These are phyloP conservation scores for Vairimorpha necatrix DNA, from an alignment of 371 early-diverging fungal genomes.

Conservation along the genomic window DNA sequence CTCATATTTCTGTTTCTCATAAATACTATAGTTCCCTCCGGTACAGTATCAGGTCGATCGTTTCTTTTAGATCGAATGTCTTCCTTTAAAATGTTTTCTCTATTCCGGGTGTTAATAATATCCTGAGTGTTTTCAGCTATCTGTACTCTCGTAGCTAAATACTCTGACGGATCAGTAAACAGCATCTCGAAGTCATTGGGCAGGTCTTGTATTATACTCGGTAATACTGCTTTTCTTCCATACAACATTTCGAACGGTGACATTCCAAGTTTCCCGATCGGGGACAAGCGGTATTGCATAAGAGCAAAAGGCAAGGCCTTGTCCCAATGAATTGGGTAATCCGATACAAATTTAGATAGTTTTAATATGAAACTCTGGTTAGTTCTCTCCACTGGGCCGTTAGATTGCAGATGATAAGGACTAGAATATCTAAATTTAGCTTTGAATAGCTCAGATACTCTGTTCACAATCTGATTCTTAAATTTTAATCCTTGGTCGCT, in stretches of 20 bases:
- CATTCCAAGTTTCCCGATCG: background rate
- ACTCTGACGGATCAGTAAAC: no score
- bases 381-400: slow-evolving; percentile 15
- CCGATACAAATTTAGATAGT: slow-evolving; percentile 1
- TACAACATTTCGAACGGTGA: slow-evolving; percentile 19
- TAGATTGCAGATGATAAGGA: background rate
- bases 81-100: no score
- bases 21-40: no score
- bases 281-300: background rate
- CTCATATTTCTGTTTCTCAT: no score
- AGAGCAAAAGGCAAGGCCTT: background rate
- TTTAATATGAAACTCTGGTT: slow-evolving; percentile 32
- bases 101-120: no score
- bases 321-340: slow-evolving; percentile 26
- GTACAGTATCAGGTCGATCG: no score
- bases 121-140: no score
- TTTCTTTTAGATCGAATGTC: no score
- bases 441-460: background rate
- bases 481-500: slow-evolving; percentile 63
- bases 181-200: no score
- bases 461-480: background rate
- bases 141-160: no score
- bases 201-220: background rate
- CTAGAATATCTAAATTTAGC: background rate
- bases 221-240: background rate